Base-by-base conservation (phyloP, 805 yeast genomes). In the Spathaspora gorwiae region DNA sequence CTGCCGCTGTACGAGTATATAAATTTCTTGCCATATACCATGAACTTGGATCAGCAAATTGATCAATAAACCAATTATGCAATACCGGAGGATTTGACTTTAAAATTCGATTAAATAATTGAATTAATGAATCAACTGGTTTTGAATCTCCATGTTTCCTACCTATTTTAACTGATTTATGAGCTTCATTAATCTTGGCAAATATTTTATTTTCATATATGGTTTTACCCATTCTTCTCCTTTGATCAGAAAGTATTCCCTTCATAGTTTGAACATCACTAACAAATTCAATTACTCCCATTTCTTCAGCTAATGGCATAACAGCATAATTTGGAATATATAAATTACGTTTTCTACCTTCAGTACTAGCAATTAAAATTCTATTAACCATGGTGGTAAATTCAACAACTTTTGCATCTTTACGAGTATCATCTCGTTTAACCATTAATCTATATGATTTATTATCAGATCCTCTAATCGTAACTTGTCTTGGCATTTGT, bases 351-450 rank as follows among this genome's bases (percentile, higher is more conserved):
- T 82, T 81, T 40, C 84, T 77, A 0, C 97, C 83, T 40, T 84
- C 96, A 11, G 76, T 73, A 55, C 85, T 86, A 14, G 76, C 74
- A 15, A 70, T 64, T 45, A 94, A 68, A 29, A 94, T 60, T 52
- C 87, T 78, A 59, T 90, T 90, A 62, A 94, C 81, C 64, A 90
- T 84, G 1, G 88, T 80, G 0, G 97, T 88, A 54, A 94, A 84
- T 54, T 95, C 94, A n/a, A 86, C 86, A 43, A 92, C 79, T 54
- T 95, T 86, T 4, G 96, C 94, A 69, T 95, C 99, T 58, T 95
- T 95, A 51, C 98, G 70, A 14, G 95, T 83, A 66, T 94, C 99
- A 64, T 94, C 99, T 50, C 81, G 78, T 59, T 94, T 94, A 54
- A 95, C 83, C 66, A 94, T 74, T 12, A 94, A 73, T 14, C 84